Evolutionary conservation across 176 grass and related monocot genomes (phyloP), one percentile per base, ranked within the genome.

Genomic region (Hordeum marinum): DNA sequence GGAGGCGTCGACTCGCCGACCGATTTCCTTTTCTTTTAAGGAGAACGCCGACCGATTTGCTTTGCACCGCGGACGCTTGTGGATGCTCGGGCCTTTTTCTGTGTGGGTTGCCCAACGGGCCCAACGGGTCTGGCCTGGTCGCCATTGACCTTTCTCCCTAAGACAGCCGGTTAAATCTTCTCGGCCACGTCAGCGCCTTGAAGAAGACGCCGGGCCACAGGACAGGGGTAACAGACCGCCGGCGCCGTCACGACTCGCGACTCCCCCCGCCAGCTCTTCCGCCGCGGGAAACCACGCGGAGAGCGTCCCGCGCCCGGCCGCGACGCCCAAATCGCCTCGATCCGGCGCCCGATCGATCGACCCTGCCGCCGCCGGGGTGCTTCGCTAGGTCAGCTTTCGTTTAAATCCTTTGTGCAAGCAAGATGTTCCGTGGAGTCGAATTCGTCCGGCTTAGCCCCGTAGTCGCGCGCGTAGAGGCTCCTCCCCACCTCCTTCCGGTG

Each of bases 201-300:
- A 11, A 42, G 35, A 43, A 78, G 63, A 29, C 9, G 50, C 37
- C 73, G 73, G 79, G 63, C 62, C 61, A 76, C 48, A 42, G 11
- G 48, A 45, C 62, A 68, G 43, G 18, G 1, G 18, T 17, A 41
- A 37, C 3, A 75, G 72, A 23, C 14, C 48, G 37, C 37, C 50
- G 80, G 46, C 80, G n/a, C 72, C 64, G 72, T 48, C 80, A 40
- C 72, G 24, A 13, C 41, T 76, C 85, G 36, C 79, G 14, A 80
- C 63, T 20, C 18, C 14, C 5, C 7, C 46, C 58, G n/a, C 39
- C 85, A 41, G 65, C 32, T 41, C 40, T 15, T 64, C 77, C 54
- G 7, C 6, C 77, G 36, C 34, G 23, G 55, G 35, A 78, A 60
- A 68, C 21, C 66, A 68, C 66, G 18, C 66, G 20, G 10, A 23